phyloP scores from a whole-genome alignment of 2,329 filamentous ascomycete species.

The Spiromastix sp. region DNA sequence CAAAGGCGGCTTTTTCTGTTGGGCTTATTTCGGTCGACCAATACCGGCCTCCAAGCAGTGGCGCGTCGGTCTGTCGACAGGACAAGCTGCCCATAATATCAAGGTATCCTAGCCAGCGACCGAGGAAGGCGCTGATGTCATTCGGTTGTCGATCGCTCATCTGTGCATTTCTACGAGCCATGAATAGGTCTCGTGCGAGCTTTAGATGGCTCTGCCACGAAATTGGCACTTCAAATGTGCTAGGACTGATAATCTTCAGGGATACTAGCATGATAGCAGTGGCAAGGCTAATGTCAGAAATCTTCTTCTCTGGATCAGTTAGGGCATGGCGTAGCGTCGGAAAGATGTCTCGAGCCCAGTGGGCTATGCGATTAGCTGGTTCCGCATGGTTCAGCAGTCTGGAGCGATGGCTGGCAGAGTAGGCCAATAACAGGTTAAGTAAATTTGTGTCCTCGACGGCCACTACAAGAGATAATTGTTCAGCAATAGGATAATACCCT shows the following conservation, averaged over 20 bases:
- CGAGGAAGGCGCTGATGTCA: constrained; percentile 62
- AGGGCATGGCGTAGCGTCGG: constrained; percentile 60
- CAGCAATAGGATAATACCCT: no score
- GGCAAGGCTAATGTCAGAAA: constrained; percentile 64
- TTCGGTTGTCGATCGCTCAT: constrained; percentile 39
- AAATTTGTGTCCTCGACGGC: constrained; percentile 45
- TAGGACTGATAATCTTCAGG: constrained; percentile 72
- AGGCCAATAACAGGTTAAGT: constrained; percentile 66
- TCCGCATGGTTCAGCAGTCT: constrained; percentile 63
- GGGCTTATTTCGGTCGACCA: constrained; percentile 41
- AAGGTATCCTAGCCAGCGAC: constrained; percentile 74
- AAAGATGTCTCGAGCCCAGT: constrained; percentile 62
- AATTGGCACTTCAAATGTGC: constrained; percentile 68
- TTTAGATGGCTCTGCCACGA: constrained; percentile 72
- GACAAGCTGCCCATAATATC: constrained; percentile 66
- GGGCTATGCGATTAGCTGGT: constrained; percentile 65
- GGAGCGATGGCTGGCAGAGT: constrained; percentile 74
- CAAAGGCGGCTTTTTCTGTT: constrained; percentile 50
- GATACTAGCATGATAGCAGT: constrained; percentile 79
- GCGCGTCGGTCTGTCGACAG: constrained; percentile 46
- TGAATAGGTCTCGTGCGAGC: constrained; percentile 65
- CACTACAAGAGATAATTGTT: constrained; percentile 30
- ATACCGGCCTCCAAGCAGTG: constrained; percentile 41
- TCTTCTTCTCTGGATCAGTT: constrained; percentile 48
- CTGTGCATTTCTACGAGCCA: constrained; percentile 51